Percentiles rank a stretch among this genome's conserved stretches.
Evolutionary conservation across 805 yeast genomes (phyloP).

Genomic region (Wickerhamiella lipophila): DNA sequence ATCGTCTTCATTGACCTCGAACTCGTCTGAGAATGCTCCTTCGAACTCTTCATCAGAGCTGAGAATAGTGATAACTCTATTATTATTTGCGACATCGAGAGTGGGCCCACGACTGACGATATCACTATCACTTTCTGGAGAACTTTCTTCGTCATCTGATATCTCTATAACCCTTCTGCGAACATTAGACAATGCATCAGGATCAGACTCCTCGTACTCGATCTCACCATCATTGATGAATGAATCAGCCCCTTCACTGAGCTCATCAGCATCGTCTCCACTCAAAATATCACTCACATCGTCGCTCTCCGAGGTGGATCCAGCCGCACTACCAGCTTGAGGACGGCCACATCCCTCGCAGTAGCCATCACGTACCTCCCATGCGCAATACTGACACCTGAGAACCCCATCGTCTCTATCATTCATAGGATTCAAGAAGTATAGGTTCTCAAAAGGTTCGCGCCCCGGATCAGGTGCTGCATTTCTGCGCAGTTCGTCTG

Average conservation of each 20-base stretch:
- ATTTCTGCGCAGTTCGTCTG: conserved; percentile 2
- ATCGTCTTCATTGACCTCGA: not conserved
- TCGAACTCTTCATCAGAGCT: not conserved
- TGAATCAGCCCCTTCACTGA: conserved; percentile 1
- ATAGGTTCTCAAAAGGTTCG: conserved; percentile 33
- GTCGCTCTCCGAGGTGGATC: conserved; percentile 13
- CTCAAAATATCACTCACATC: conserved; percentile 8
- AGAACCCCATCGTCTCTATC: conserved; percentile 55
- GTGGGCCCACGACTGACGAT: not conserved
- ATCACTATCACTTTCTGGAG: not conserved
- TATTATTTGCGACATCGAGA: not conserved
- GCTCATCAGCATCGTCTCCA: conserved; percentile 11
- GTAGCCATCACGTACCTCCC: conserved; percentile 51
- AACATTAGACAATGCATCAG: conserved; percentile 5
- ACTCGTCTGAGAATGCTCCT: not conserved
- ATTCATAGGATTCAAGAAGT: conserved; percentile 30
- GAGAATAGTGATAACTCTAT: not conserved
- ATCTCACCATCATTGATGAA: conserved; percentile 11
- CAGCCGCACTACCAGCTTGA: conserved; percentile 2
- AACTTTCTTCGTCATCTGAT: no score
- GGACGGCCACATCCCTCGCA: conserved; percentile 45
- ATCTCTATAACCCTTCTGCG: not conserved
- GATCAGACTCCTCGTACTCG: conserved; percentile 7
- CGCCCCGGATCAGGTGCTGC: conserved; percentile 30
- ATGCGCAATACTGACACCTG: conserved; percentile 52